A percentile compares a stretch with the other conserved stretches of the same genome.
Evolutionary conservation across 1,139 yeast species (phyloP).

Genomic region (Martiniozyma asiatica): DNA sequence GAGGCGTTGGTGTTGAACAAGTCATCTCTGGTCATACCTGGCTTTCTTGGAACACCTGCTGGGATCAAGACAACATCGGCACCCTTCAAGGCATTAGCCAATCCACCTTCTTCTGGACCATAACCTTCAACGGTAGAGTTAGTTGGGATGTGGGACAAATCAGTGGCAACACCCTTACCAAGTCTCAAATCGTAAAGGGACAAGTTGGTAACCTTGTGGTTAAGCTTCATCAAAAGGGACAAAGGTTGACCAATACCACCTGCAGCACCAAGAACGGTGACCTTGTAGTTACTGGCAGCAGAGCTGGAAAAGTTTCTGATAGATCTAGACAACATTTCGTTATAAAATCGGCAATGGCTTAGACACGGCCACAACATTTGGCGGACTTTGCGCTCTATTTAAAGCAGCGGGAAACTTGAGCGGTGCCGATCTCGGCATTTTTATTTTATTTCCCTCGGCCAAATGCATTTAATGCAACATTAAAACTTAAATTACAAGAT

Average conservation of each 20-base stretch:
- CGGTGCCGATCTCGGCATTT: no score
- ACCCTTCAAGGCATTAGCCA: conserved; percentile 63
- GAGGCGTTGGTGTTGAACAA: conserved; percentile 95
- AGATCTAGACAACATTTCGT: conserved; percentile 28
- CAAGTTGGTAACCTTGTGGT: conserved; percentile 74
- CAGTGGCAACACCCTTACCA: conserved; percentile 97
- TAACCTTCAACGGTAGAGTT: conserved; percentile 74
- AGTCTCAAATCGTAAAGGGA: conserved; percentile 86
- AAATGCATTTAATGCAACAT: no score
- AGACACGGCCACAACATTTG: background rate
- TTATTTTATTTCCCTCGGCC: no score
- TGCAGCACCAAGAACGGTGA: conserved; percentile 89
- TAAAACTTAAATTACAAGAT: no score
- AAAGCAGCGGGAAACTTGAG: background rate
- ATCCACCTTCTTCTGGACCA: conserved; percentile 79
- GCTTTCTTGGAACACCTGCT: conserved; percentile 99
- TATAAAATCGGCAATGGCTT: background rate
- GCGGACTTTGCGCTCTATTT: background rate
- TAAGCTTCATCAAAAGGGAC: conserved; percentile 78
- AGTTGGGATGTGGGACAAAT: conserved; percentile 86
- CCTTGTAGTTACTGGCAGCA: conserved; percentile 59
- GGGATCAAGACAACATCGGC: conserved; percentile 89
- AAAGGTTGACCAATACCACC: conserved; percentile 99
- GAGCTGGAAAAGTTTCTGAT: conserved; percentile 51
- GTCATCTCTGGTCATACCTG: conserved; percentile 98